Evolutionary conservation across 2,329 filamentous ascomycete species (phyloP), one percentile per base, ranked within the genome.

Genomic region (Ceratocystiopsis sp.): DNA sequence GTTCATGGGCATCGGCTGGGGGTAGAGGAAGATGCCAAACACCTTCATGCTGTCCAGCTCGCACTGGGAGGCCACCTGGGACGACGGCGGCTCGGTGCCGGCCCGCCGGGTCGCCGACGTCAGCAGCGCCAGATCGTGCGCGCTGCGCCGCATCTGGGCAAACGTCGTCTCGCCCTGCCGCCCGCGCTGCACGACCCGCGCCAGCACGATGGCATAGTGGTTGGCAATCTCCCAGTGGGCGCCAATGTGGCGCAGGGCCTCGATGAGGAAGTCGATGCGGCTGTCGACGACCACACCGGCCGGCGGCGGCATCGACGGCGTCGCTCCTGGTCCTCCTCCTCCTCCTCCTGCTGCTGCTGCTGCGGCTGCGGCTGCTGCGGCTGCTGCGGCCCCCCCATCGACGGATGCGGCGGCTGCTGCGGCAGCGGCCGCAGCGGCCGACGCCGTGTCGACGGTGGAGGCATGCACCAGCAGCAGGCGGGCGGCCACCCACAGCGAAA

Each of bases 1-100:
- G 25, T 8, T 21, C 4, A 21, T 21, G 25, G 25, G 25, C 25
- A 11, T 29, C 25, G 10, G 6, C 25, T 6, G 25, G 25, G 86
- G 87, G 45, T 93, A 78, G 55, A 94, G 93, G 67, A 94, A 94
- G 56, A 93, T 93, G 53, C 89, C 84, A 56, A 94, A 94, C 0
- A 93, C 82, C 52, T 94, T 85, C 4, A 93, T 66, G 55, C 93
- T 93, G 57, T 93, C 86, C 4, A 93, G 65, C 54, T 93, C 85
- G 51, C 89, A 84, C 1, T 80, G 73, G 6, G 76, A 80, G 1
- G 84, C 81, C 32, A 78, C 80, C 49, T 75, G 71, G 1, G 73
- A 71, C 2, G 77, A 74, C 1, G 77, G 78, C 18, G 61, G 51
- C 67, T 73, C 8, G 66, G 63, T 38, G 69, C 51, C 9, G 66